Percentiles rank a stretch among this genome's conserved stretches.
phyloP scores from a whole-genome alignment of 2,329 filamentous ascomycete species.

The Apiospora saccharicola region DNA sequence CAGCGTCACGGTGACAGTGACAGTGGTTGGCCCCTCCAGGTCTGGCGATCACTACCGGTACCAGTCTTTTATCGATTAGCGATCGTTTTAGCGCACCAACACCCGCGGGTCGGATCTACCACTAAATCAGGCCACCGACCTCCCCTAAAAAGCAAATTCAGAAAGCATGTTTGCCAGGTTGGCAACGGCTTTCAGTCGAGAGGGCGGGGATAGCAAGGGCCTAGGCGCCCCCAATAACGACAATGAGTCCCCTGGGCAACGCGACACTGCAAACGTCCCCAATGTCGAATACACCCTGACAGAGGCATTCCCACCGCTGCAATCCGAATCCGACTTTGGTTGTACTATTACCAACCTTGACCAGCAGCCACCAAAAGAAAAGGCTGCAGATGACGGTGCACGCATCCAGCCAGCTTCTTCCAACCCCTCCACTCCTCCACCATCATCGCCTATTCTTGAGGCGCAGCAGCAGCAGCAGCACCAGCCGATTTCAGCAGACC shows the following conservation, averaged over 20 bases:
- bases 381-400: background rate
- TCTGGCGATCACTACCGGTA: constrained; percentile 14
- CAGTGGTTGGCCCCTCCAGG: background rate
- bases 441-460: constrained; percentile 11
- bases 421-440: constrained; percentile 28
- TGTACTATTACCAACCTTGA: background rate
- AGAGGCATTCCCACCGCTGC: constrained; percentile 29
- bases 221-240: background rate
- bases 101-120: constrained; percentile 6
- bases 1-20: background rate
- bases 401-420: constrained; percentile 26
- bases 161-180: constrained; percentile 10
- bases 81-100: constrained; percentile 16
- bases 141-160: constrained; percentile 2
- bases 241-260: constrained; percentile 17
- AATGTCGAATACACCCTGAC: constrained; percentile 34
- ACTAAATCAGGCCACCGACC: constrained; percentile 9
- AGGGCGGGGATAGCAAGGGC: constrained; percentile 17
- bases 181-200: constrained; percentile 13
- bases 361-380: background rate
- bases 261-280: constrained; percentile 11
- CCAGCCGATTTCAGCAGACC: constrained; percentile 22
- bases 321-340: background rate
- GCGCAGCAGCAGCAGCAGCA: constrained; percentile 32
- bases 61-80: constrained; percentile 5